phyloP scores from a whole-genome alignment of 805 yeast species.

The Candida xyloterini region DNA sequence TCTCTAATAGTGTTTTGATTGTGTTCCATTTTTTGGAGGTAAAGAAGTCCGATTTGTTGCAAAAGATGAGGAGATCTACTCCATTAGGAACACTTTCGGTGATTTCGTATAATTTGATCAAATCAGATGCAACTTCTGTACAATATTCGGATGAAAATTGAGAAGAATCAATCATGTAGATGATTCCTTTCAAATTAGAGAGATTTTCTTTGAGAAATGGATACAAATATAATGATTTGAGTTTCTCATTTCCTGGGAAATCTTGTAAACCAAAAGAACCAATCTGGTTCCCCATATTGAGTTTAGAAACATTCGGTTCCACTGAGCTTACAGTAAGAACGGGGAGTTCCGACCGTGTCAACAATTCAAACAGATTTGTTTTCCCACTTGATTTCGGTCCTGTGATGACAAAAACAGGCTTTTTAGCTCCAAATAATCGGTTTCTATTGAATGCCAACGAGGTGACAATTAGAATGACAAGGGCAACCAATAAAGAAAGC shows the following conservation, averaged over 20 bases:
- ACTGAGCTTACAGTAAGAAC: conserved; percentile 19
- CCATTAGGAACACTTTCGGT: conserved; percentile 68
- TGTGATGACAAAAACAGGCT: conserved; percentile 15
- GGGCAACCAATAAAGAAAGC: conserved; percentile 13
- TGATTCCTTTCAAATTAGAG: conserved; percentile 56
- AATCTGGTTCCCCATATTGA: conserved; percentile 35
- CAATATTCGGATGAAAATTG: conserved; percentile 50
- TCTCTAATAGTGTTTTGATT: conserved; percentile 57
- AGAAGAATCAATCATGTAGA: conserved; percentile 75
- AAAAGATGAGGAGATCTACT: conserved; percentile 69
- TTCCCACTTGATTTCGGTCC: conserved; percentile 22
- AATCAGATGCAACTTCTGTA: conserved; percentile 52
- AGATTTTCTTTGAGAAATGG: conserved; percentile 44
- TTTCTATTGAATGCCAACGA: conserved; percentile 18
- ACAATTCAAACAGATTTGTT: conserved; percentile 18
- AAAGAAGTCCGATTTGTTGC: conserved; percentile 84
- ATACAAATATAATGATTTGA: conserved; percentile 53
- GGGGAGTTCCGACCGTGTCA: conserved; percentile 16
- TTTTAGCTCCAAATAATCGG: conserved; percentile 9
- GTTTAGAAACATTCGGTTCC: conserved; percentile 40
- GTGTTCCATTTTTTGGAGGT: conserved; percentile 70
- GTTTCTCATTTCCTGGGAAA: conserved; percentile 85
- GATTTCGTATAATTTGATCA: conserved; percentile 55
- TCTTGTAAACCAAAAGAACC: conserved; percentile 57
- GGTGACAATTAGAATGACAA: conserved; percentile 16